Evolutionary conservation across 371 early-diverging fungal genomes (phyloP).

Genomic region (Mortierella sp.): DNA sequence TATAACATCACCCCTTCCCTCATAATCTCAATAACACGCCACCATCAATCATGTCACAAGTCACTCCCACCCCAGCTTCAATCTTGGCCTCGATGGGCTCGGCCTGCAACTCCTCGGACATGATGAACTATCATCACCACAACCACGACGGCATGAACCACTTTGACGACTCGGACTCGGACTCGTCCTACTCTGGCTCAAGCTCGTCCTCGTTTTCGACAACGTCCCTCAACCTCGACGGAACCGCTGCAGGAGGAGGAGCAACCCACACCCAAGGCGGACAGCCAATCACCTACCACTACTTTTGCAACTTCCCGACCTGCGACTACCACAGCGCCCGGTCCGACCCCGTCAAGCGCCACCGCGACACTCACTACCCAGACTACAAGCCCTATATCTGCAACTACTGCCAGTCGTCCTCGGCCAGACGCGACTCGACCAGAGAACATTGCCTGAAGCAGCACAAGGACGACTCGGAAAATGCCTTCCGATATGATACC

Average conservation of each 20-base stretch:
- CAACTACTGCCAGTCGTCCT: slow-evolving; percentile 50
- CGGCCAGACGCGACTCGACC: slow-evolving; percentile 54
- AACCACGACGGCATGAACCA: slow-evolving; percentile 29
- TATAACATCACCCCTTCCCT: background rate
- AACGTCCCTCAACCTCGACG: slow-evolving; percentile 9
- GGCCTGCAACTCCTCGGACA: slow-evolving; percentile 20
- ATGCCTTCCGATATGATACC: slow-evolving; percentile 45
- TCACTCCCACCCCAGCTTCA: slow-evolving; percentile 54
- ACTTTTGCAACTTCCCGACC: slow-evolving; percentile 53
- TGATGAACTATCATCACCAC: slow-evolving; percentile 33
- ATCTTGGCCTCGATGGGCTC: slow-evolving; percentile 49
- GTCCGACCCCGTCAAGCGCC: slow-evolving; percentile 57
- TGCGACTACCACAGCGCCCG: slow-evolving; percentile 57
- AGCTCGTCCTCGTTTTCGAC: slow-evolving; percentile 39
- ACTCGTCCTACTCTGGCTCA: slow-evolving; percentile 35
- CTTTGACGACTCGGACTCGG: slow-evolving; percentile 46
- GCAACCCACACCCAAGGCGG: slow-evolving; percentile 16
- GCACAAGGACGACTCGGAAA: slow-evolving; percentile 56
- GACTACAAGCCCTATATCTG: slow-evolving; percentile 57
- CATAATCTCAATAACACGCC: background rate
- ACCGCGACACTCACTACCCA: slow-evolving; percentile 54
- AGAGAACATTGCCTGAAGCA: slow-evolving; percentile 55
- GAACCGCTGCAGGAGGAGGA: background rate
- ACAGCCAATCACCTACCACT: slow-evolving; percentile 49
- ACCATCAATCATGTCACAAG: slow-evolving; percentile 34